These are phyloP conservation scores for Friedmanniomyces simplex DNA, from an alignment of 495 filamentous ascomycete species.

Conservation along the genomic window DNA sequence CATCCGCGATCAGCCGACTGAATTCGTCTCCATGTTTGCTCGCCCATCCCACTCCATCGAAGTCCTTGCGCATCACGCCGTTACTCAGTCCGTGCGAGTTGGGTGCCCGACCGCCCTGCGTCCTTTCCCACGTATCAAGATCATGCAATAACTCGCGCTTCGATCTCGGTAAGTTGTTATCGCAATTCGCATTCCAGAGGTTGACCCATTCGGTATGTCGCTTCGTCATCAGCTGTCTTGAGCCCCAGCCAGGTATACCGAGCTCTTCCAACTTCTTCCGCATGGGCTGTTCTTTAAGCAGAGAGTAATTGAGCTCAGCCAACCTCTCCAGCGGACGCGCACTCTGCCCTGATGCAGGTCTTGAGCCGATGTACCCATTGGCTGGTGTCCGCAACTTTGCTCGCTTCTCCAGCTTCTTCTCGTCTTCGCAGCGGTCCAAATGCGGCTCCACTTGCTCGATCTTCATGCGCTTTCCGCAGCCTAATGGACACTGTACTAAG, in stretches of 20 bases:
- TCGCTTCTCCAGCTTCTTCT: conserved; percentile 12
- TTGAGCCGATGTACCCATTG: not conserved
- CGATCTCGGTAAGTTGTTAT: conserved; percentile 59
- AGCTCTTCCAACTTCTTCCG: conserved; percentile 71
- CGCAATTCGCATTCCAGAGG: conserved; percentile 93
- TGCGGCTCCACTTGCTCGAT: conserved; percentile 60
- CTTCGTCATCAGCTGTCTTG: conserved; percentile 55
- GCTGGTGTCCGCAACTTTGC: conserved; percentile 3
- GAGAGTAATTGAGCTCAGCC: conserved; percentile 66
- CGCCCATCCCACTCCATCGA: conserved; percentile 70
- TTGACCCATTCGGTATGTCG: conserved; percentile 92
- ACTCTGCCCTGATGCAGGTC: not conserved
- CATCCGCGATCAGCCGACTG: conserved; percentile 61
- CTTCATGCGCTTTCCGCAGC: conserved; percentile 66
- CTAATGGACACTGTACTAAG: conserved; percentile 67
- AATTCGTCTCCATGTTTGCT: conserved; percentile 62
- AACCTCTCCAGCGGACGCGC: conserved; percentile 39
- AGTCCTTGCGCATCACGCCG: conserved; percentile 64
- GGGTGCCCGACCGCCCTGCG: conserved; percentile 46
- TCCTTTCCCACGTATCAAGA: conserved; percentile 74
- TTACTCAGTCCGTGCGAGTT: not conserved
- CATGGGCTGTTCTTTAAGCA: conserved; percentile 65
- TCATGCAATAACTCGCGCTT: conserved; percentile 65
- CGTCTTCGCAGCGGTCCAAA: conserved; percentile 52
- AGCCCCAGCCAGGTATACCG: conserved; percentile 64